phyloP scores from a whole-genome alignment of 148 eudicot species.

The Silene latifolia region DNA sequence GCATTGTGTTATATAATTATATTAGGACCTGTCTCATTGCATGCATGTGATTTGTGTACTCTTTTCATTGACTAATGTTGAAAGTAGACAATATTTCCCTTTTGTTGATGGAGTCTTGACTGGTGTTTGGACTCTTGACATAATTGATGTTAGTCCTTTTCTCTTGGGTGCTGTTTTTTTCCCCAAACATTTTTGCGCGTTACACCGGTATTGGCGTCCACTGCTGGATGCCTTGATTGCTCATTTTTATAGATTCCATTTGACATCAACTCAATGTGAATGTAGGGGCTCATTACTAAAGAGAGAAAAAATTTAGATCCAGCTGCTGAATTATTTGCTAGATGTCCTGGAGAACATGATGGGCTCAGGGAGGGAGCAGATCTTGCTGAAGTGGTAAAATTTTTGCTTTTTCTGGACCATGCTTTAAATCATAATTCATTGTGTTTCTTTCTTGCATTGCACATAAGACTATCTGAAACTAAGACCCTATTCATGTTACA shows the following conservation, averaged over 20 bases:
- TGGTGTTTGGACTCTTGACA: not conserved
- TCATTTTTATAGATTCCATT: not conserved
- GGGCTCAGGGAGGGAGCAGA: conserved; percentile 80
- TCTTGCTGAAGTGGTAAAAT: conserved; percentile 84
- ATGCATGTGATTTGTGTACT: not conserved
- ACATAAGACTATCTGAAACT: not conserved
- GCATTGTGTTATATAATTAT: not conserved
- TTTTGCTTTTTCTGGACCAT: conserved; percentile 4
- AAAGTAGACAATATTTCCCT: not conserved
- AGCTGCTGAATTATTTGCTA: conserved; percentile 82
- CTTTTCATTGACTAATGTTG: not conserved
- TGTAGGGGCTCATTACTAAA: conserved; percentile 85
- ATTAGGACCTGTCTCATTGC: not conserved
- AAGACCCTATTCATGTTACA: not conserved
- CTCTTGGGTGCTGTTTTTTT: not conserved
- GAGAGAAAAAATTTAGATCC: conserved; percentile 78
- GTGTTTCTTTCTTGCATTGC: not conserved
- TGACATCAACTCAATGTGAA: conserved; percentile 7
- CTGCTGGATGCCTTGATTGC: not conserved
- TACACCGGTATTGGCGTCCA: not conserved
- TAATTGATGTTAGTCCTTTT: not conserved
- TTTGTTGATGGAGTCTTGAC: not conserved
- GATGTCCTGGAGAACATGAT: conserved; percentile 45
- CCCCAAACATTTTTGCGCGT: not conserved
- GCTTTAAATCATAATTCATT: not conserved